A percentile compares a stretch with the other conserved stretches of the same genome.
Evolutionary conservation across 495 filamentous ascomycete genomes (phyloP).

Genomic region (Talaromyces wortmannii): DNA sequence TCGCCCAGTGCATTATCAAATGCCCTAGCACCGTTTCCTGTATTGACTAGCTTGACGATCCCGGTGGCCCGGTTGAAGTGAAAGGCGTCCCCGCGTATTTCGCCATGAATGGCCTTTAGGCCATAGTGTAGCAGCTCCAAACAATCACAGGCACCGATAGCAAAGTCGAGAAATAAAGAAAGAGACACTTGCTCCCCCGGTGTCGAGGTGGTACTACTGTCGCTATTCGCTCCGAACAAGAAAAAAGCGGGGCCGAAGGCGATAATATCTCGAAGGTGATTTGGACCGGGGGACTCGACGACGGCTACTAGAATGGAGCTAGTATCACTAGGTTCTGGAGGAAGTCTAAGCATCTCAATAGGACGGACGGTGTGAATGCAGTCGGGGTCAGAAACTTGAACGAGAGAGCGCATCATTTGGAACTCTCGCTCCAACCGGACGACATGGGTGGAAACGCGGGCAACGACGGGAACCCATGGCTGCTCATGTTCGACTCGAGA

Average conservation of each 20-base stretch:
- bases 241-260: conserved; percentile 73
- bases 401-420: conserved; percentile 66
- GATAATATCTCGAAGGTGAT: conserved; percentile 62
- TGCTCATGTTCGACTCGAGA: conserved; percentile 32
- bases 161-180: conserved; percentile 75
- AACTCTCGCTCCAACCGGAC: conserved; percentile 79
- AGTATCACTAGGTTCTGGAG: conserved; percentile 54
- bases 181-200: conserved; percentile 59
- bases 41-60: conserved; percentile 70
- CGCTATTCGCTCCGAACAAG: conserved; percentile 40
- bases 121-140: conserved; percentile 82
- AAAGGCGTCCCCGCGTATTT: conserved; percentile 82
- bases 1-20: conserved; percentile 84
- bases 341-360: conserved; percentile 63
- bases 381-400: conserved; percentile 63
- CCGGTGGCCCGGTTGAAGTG: conserved; percentile 65
- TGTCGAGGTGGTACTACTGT: conserved; percentile 39
- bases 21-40: conserved; percentile 74
- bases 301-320: conserved; percentile 64
- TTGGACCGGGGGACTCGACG: conserved; percentile 69
- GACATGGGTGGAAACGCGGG: conserved; percentile 70
- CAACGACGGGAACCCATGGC: conserved; percentile 52
- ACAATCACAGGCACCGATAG: conserved; percentile 77
- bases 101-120: conserved; percentile 75
- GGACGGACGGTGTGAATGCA: conserved; percentile 68